A percentile compares a stretch with the other conserved stretches of the same genome.
These are phyloP conservation scores for Dactylellina haptotyla DNA, from an alignment of 2,329 filamentous ascomycete species.

Conservation along the genomic window DNA sequence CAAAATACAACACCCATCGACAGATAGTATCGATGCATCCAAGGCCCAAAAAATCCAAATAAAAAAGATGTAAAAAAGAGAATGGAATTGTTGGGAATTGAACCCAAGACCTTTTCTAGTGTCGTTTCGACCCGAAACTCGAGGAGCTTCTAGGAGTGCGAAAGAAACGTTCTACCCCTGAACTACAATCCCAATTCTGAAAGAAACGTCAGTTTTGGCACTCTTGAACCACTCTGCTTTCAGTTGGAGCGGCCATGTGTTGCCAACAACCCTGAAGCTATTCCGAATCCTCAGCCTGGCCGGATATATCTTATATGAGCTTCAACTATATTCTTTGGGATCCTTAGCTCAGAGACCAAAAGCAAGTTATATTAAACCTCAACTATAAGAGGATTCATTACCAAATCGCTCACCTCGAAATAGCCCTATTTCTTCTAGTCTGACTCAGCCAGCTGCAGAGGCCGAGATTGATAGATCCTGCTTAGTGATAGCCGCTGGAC, in stretches of 20 bases:
- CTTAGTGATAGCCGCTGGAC: neutral
- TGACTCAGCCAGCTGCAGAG: neutral
- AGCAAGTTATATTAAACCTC: too few species aligned
- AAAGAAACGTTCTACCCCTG: slow-evolving; percentile 55
- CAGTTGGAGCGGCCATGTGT: too few species aligned
- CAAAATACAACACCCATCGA: too few species aligned
- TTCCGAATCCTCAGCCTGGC: too few species aligned
- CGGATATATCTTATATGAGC: too few species aligned
- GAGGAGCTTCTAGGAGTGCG: slow-evolving; percentile 39
- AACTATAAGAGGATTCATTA: too few species aligned
- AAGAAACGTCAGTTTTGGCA: neutral
- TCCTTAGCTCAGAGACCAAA: too few species aligned
- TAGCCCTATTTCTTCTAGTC: neutral
- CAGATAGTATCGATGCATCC: too few species aligned
- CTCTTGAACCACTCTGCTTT: neutral
- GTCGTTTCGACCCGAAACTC: slow-evolving; percentile 42
- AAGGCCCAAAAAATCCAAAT: neutral
- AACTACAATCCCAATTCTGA: slow-evolving; percentile 49
- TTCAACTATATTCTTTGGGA: too few species aligned
- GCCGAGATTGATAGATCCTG: neutral
- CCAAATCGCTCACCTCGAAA: too few species aligned
- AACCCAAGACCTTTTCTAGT: slow-evolving; percentile 53
- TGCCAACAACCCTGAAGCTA: too few species aligned
- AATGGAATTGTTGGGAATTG: slow-evolving; percentile 52
- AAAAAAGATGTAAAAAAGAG: slow-evolving; percentile 27